These are phyloP conservation scores for Syncephalis fuscata DNA, from an alignment of 371 early-diverging fungal genomes.

Conservation along the genomic window DNA sequence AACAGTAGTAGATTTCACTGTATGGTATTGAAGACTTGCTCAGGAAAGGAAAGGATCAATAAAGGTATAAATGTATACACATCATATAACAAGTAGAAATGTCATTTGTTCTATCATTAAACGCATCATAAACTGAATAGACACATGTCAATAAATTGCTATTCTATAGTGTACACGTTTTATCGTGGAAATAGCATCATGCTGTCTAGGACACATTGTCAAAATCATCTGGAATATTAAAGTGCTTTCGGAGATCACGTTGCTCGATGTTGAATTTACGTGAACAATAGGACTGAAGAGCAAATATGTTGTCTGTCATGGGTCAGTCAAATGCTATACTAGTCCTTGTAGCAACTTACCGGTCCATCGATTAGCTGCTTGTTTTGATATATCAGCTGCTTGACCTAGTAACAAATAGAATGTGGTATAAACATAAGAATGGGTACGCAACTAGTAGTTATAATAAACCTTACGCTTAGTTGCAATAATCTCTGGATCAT, in stretches of 20 bases:
- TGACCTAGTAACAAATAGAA: conserved; percentile 19
- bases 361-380: conserved; percentile 81
- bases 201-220: conserved; percentile 28
- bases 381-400: conserved; percentile 35
- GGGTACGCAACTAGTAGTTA: too few species aligned
- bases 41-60: too few species aligned
- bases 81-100: too few species aligned
- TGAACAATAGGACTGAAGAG: conserved; percentile 63
- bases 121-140: too few species aligned
- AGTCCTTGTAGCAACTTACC: conserved; percentile 16
- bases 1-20: too few species aligned
- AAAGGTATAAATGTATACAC: too few species aligned
- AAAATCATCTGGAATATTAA: conserved; percentile 65
- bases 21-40: too few species aligned
- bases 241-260: conserved; percentile 48
- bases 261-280: conserved; percentile 59
- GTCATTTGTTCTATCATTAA: too few species aligned
- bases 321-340: neutral
- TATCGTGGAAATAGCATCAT: conserved; percentile 4
- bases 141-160: too few species aligned
- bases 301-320: conserved; percentile 72
- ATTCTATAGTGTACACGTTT: neutral
- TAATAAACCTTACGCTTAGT: conserved; percentile 27
- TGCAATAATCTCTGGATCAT: conserved; percentile 54
- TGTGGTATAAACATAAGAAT: neutral